Percentiles rank a stretch among this genome's conserved stretches.
Conservation (phyloP, 768 basidiomycete species). For the Rhodotorula taiwanensis region DNA sequence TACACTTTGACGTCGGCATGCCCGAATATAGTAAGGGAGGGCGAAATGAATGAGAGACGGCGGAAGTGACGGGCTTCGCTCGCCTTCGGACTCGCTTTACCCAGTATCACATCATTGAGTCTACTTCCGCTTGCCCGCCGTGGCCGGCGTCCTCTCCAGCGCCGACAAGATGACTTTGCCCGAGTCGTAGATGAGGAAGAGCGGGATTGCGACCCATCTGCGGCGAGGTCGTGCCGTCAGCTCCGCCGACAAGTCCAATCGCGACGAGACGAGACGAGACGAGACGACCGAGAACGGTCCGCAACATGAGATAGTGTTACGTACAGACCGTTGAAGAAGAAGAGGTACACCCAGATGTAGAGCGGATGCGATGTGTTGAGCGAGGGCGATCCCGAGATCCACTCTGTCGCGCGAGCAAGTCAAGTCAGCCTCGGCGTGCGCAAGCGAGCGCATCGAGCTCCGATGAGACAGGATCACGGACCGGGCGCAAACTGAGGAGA, state of each 20-base stretch:
- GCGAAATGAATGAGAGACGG: no score
- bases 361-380: conserved; percentile 20
- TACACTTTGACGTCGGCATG: no score
- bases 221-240: background rate
- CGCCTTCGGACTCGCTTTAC: no score
- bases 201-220: conserved; percentile 73
- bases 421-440: no score
- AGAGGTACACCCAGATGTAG: conserved; percentile 29
- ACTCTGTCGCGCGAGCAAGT: no score
- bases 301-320: background rate
- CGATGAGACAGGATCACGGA: background rate
- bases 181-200: conserved; percentile 71
- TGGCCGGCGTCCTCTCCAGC: conserved; percentile 28
- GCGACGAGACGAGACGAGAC: background rate
- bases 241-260: no score
- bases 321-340: conserved; percentile 31
- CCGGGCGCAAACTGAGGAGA: background rate
- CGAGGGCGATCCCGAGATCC: conserved; percentile 23
- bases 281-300: background rate
- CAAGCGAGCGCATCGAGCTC: background rate
- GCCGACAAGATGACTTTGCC: conserved; percentile 55
- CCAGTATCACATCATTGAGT: no score
- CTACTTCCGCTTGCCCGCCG: no score
- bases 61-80: no score
- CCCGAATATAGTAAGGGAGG: no score